phyloP scores from a whole-genome alignment of 1,139 yeast species.

The Magnusiomyces tetraspermus region DNA sequence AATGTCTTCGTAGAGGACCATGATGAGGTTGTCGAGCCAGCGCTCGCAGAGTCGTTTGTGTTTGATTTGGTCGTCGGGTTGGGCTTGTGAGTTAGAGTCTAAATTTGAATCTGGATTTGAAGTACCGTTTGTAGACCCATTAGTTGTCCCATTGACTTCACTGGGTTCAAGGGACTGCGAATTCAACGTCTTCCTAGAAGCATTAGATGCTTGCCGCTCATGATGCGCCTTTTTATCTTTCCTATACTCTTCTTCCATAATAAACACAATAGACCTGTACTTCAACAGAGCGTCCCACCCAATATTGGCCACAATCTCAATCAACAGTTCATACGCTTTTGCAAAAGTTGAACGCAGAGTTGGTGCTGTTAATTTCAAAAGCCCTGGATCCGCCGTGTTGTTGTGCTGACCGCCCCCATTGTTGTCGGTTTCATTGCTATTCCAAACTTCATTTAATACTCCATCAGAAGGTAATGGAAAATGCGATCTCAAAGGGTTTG shows the following conservation, averaged over 20 bases:
- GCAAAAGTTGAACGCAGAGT: constrained; percentile 70
- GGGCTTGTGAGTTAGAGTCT: neutral
- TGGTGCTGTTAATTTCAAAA: constrained; percentile 54
- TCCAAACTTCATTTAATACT: constrained; percentile 43
- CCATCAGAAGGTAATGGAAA: constrained; percentile 79
- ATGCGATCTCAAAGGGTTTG: constrained; percentile 59
- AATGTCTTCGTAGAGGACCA: constrained; percentile 81
- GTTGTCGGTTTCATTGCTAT: constrained; percentile 38
- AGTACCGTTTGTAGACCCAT: neutral
- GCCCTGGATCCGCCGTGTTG: constrained; percentile 29
- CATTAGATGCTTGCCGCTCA: constrained; percentile 5
- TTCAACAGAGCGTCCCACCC: constrained; percentile 89
- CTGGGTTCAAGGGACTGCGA: neutral
- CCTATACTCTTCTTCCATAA: constrained; percentile 85
- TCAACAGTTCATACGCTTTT: constrained; percentile 68
- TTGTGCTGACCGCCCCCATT: too few relatives aligned
- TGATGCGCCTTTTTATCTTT: constrained; percentile 27
- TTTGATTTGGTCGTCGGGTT: constrained; percentile 33
- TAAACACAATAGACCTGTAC: constrained; percentile 74
- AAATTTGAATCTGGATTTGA: neutral
- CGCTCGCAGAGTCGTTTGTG: constrained; percentile 83
- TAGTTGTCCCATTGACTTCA: too few relatives aligned
- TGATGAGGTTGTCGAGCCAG: constrained; percentile 85
- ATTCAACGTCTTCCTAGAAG: neutral
- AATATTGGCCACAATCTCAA: constrained; percentile 53